Conservation (phyloP, 1,284 basidiomycete genomes). For the Austropuccinia psidii region DNA sequence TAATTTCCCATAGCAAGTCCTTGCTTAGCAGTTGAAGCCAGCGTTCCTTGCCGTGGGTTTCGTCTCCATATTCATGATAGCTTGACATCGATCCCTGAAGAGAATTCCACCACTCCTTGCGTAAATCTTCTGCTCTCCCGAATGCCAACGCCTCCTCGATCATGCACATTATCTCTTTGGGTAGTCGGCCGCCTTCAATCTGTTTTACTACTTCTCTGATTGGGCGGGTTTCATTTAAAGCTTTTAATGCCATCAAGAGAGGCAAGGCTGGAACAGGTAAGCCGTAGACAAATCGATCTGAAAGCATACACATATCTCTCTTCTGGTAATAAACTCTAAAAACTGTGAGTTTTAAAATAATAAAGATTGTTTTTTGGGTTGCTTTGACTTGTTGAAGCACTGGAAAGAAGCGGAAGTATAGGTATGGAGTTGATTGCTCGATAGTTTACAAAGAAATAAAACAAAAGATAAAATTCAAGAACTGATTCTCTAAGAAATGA, state of each 20-base stretch:
- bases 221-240: neutral
- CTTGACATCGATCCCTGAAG: neutral
- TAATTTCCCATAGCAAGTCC: conserved; percentile 17
- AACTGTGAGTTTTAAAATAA: too few relatives aligned
- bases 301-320: conserved; percentile 14
- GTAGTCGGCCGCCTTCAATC: neutral
- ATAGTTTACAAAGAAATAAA: too few relatives aligned
- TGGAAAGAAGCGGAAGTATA: too few relatives aligned
- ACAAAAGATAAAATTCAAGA: too few relatives aligned
- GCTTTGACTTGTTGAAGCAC: too few relatives aligned
- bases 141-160: neutral
- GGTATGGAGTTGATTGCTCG: too few relatives aligned
- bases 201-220: neutral
- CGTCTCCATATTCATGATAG: too few relatives aligned
- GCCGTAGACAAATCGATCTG: conserved; percentile 17
- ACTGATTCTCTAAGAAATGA: too few relatives aligned
- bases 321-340: too few relatives aligned
- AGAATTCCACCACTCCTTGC: conserved; percentile 10
- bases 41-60: neutral
- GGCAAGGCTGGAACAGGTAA: conserved; percentile 17
- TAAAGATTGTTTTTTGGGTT: too few relatives aligned
- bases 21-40: conserved; percentile 10
- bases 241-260: conserved; percentile 15
- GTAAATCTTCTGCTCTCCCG: neutral
- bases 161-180: neutral